A percentile compares a stretch with the other conserved stretches of the same genome.
These are phyloP conservation scores for Fusarium irregulare DNA, from an alignment of 2,329 filamentous ascomycete genomes.

Conservation along the genomic window DNA sequence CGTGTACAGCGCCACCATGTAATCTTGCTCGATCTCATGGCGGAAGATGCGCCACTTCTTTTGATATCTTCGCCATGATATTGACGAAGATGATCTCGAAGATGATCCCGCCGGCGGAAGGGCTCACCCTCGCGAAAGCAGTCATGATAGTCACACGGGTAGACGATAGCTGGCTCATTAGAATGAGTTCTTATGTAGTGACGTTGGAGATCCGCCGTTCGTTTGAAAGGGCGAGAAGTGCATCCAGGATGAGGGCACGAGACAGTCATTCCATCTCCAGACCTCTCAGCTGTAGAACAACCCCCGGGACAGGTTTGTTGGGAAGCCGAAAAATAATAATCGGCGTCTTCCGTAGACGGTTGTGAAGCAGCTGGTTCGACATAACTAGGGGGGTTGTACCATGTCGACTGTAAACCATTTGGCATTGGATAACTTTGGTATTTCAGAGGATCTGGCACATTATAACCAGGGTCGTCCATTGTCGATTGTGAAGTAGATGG, in stretches of 20 bases:
- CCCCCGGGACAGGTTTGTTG: no score
- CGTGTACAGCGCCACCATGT: conserved; percentile 65
- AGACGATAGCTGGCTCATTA: conserved; percentile 38
- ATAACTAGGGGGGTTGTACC: no score
- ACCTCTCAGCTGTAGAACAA: no score
- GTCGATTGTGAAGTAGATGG: no score
- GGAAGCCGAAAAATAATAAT: no score
- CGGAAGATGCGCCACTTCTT: conserved; percentile 49
- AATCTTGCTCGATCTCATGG: accelerated
- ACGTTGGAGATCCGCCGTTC: conserved; percentile 65
- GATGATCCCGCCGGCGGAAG: conserved; percentile 67
- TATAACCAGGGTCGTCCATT: no score
- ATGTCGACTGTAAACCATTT: no score
- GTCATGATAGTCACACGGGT: conserved; percentile 54
- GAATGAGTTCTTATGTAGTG: conserved; percentile 63
- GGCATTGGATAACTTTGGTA: no score
- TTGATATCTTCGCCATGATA: conserved; percentile 66
- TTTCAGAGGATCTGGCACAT: no score
- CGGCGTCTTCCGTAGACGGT: no score
- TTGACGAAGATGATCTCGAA: conserved; percentile 66
- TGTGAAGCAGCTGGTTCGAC: no score
- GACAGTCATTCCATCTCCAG: accelerated
- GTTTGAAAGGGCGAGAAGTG: conserved; percentile 59
- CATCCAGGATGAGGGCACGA: conserved; percentile 50
- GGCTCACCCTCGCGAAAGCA: conserved; percentile 55